Evolutionary conservation across 345 rosid species (phyloP).

Genomic region (Dipteronia dyeriana): DNA sequence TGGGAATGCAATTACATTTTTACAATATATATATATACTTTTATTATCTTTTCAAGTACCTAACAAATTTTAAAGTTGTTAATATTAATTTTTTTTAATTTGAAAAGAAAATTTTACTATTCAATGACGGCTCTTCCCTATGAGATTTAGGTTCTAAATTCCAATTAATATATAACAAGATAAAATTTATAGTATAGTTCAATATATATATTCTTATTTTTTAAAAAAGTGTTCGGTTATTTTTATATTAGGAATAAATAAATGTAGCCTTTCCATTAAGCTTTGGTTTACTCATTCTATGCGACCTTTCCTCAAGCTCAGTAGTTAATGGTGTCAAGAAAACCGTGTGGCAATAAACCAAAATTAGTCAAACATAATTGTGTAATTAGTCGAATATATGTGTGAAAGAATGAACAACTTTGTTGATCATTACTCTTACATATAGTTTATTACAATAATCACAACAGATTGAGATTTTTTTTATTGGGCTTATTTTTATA

Average conservation of each 20-base stretch:
- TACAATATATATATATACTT: too few species aligned
- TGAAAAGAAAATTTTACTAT: not conserved
- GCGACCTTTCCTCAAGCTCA: slow-evolving; percentile 13
- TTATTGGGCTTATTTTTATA: too few species aligned
- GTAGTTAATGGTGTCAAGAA: not conserved
- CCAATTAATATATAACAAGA: not conserved
- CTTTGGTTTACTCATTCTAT: not conserved
- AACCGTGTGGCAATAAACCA: not conserved
- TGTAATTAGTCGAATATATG: not conserved
- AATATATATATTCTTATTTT: too few species aligned
- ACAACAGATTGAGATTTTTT: too few species aligned
- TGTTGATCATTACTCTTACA: not conserved
- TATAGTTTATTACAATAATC: too few species aligned
- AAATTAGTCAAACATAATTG: not conserved
- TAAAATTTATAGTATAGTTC: not conserved
- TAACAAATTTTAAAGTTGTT: not conserved
- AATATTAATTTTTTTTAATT: not conserved
- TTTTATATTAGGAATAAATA: not conserved
- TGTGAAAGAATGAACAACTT: not conserved
- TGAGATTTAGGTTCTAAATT: not conserved
- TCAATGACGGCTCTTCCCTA: not conserved
- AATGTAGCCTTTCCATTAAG: not conserved
- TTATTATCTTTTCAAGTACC: not conserved
- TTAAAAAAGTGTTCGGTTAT: not conserved
- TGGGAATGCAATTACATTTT: too few species aligned